Evolutionary conservation across 2,329 filamentous ascomycete genomes (phyloP), one percentile per base, ranked within the genome.

Genomic region (Xylogone sp.): DNA sequence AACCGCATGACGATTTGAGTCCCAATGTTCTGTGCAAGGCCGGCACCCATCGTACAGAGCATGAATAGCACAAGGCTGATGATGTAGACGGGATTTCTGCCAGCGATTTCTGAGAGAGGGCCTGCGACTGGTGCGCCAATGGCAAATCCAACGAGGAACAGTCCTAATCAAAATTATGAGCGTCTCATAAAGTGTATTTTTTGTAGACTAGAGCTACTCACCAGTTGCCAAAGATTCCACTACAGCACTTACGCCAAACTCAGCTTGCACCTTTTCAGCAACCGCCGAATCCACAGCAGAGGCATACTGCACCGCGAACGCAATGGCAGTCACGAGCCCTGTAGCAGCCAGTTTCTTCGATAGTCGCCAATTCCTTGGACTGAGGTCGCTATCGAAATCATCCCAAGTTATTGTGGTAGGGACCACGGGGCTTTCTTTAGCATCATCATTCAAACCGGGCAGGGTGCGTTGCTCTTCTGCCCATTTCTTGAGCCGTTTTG

Each of bases 281-380:
- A 76, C 74, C 0, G 70, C 71, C 1, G 76, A 75, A 50, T 82
- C 77, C 42, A 83, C 79, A 0, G 77, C 74, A 3, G 75, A 77
- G 0, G 78, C 77, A 1, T 74, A 68, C 3, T 73, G 73, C 0
- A 81, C 76, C 0, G 77, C 70, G 22, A 77, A 73, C 0, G 70
- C 77, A 24, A 84, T 76, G 2, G 66, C 48, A 0, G 72, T 71
- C 3, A 78, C 71, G 13, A 75, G 64, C 0, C 75, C 46, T 0
- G 73, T 76, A 1, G 68, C 68, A 4, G 63, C 57, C 4, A 75
- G 56, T 1, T 72, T 68, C 6, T 61, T 64, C 2, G 53, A 45
- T 10, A 62, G 52, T n/a, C 60, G 56, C 64, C 67, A 74, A 42
- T 73, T 72, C 20, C 64, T 62, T 2, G 72, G 72, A 46, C 70